Base-by-base conservation (phyloP, 345 rosid genomes). In the Acer negundo region DNA sequence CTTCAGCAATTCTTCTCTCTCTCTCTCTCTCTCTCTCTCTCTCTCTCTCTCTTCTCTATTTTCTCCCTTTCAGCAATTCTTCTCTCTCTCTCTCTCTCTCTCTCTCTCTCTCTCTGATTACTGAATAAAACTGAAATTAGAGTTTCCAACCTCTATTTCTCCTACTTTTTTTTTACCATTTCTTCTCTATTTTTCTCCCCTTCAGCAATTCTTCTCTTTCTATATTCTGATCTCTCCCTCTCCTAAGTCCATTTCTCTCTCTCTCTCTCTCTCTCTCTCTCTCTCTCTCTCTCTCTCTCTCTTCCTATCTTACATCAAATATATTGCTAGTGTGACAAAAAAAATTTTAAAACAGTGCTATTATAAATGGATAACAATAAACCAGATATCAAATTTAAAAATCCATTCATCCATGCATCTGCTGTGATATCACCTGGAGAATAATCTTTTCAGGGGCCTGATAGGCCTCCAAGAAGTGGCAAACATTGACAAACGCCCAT, bases 401-500 rank as follows among this genome's bases (percentile, higher is more conserved):
- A 44, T 38, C 76, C 46, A 10, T 22, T 16, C 47, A 19, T 67
- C 47, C 62, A 38, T 73, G 56, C 67, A 73, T 62, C 22, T 47
- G 35, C 59, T 49, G 16, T 22, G 35, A 77, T 69, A 20, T 49
- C 87, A 96, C 99, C 99, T 96, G 99, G 79, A 96, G 97, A 75
- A 96, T 94, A 55, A 96, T 96, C 81, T 96, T 96, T 81, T 96
- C 99, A 11, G 99, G 99, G 80, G 98, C 99, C 86, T 96, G 98
- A 84, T 94, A 96, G 62, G 99, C 98, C 88, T 96, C 98, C 87
- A 96, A 81, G 85, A 96, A 96, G 85, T 96, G 99, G 75, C 99
- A 94, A 80, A 96, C 99, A 82, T 96, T 96, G 76, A 96, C 99
- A 89, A 96, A 96, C 64, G 99, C 99, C 99, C 99, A 96, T 83